These are phyloP conservation scores for Nepenthes alata DNA, from an alignment of 179 eudicot genomes.

Conservation along the genomic window DNA sequence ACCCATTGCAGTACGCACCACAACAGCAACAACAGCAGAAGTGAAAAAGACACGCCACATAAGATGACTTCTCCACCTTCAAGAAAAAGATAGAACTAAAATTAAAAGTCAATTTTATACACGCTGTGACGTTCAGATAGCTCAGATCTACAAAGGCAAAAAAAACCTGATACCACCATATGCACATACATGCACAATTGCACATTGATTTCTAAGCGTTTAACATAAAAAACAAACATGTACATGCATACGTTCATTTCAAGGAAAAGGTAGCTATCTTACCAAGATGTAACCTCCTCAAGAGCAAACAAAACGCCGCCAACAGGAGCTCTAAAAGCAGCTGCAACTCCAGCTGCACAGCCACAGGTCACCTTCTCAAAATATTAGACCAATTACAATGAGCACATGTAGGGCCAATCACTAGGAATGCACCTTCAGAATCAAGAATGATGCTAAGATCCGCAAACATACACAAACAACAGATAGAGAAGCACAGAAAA, in stretches of 20 bases:
- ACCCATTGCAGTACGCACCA: constrained; percentile 94
- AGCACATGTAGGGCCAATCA: constrained; percentile 4
- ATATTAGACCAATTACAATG: constrained; percentile 14
- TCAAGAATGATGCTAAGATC: not conserved
- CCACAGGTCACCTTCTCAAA: constrained; percentile 97
- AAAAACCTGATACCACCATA: not conserved
- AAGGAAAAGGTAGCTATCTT: constrained; percentile 9
- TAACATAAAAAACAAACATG: not conserved
- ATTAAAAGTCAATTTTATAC: not conserved
- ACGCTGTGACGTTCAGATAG: not conserved
- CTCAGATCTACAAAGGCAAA: not conserved
- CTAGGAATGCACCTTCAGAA: not conserved
- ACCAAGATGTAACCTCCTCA: constrained; percentile 99
- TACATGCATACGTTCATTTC: constrained; percentile 3
- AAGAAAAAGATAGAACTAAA: constrained; percentile 7
- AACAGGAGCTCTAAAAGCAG: constrained; percentile 99
- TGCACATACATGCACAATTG: not conserved
- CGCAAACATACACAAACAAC: not conserved
- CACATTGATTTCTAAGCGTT: too few relatives aligned
- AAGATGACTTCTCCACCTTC: constrained; percentile 99
- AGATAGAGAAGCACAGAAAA: not conserved
- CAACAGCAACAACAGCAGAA: constrained; percentile 98
- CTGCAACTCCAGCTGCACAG: constrained; percentile 99
- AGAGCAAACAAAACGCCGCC: constrained; percentile 95
- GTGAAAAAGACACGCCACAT: constrained; percentile 99